Evolutionary conservation across 2,329 filamentous ascomycete species (phyloP).

Genomic region (Pseudonectria foliicola): DNA sequence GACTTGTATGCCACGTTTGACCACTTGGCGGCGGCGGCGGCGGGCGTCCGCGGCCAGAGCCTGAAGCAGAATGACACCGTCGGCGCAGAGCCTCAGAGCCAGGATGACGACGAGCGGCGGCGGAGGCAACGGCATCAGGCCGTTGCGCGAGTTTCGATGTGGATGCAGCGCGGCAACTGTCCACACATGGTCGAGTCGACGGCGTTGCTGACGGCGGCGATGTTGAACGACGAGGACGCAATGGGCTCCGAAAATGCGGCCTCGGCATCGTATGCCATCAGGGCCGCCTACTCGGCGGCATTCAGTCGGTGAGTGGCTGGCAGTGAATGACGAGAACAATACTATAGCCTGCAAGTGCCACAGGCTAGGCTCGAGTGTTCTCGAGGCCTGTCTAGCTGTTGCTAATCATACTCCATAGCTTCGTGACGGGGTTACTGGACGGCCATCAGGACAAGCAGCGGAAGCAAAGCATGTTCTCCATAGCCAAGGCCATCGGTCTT

Average conservation of each 20-base stretch:
- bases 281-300: constrained; percentile 65
- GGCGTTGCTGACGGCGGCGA: constrained; percentile 62
- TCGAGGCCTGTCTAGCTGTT: too few relatives aligned
- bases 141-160: constrained; percentile 55
- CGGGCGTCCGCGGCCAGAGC: constrained; percentile 2
- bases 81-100: neutral
- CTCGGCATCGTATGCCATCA: constrained; percentile 52
- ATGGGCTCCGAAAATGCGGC: constrained; percentile 24
- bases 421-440: constrained; percentile 75
- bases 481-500: constrained; percentile 60
- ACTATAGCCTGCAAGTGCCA: too few relatives aligned
- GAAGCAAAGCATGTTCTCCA: constrained; percentile 66
- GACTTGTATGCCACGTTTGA: constrained; percentile 48
- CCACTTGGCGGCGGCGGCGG: constrained; percentile 8
- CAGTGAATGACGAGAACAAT: neutral
- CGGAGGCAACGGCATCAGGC: constrained; percentile 35
- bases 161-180: constrained; percentile 67
- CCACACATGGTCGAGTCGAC: constrained; percentile 77
- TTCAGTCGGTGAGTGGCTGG: constrained; percentile 57
- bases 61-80: constrained; percentile 1
- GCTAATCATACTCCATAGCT: constrained; percentile 37
- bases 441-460: constrained; percentile 60
- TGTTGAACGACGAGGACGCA: constrained; percentile 52
- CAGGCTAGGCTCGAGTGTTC: too few relatives aligned
- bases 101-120: constrained; percentile 6